A percentile compares a stretch with the other conserved stretches of the same genome.
phyloP scores from a whole-genome alignment of 2,329 filamentous ascomycete genomes.

The Cordyceps fumosorosea region DNA sequence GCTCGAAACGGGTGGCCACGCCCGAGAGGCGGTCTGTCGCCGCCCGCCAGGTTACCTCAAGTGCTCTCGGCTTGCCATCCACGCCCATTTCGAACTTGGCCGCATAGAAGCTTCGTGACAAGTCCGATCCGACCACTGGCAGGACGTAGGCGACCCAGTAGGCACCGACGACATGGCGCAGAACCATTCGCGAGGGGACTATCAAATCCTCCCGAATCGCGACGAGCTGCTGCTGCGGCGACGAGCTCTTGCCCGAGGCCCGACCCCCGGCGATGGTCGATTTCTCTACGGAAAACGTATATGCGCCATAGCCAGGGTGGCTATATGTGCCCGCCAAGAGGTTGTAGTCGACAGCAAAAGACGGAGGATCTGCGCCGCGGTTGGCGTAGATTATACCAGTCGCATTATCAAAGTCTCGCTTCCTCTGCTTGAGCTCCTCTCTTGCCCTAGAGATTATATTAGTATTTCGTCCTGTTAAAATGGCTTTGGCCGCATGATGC shows the following conservation, averaged over 20 bases:
- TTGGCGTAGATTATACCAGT: neutral
- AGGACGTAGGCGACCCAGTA: neutral
- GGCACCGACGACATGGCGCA: neutral
- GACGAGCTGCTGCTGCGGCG: neutral
- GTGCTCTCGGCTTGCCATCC: neutral
- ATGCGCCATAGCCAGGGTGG: conserved; percentile 33
- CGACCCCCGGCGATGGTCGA: neutral
- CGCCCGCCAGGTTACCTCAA: neutral
- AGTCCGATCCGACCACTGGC: neutral
- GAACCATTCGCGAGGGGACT: neutral
- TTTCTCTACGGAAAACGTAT: neutral
- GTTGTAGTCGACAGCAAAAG: conserved; percentile 27
- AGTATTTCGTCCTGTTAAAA: neutral
- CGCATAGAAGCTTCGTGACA: neutral
- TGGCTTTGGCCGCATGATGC: neutral
- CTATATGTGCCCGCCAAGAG: conserved; percentile 29
- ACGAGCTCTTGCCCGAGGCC: neutral
- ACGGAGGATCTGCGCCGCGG: conserved; percentile 14
- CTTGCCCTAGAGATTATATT: neutral
- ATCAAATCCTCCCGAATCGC: neutral
- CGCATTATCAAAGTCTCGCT: neutral
- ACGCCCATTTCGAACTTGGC: neutral
- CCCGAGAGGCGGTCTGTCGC: neutral
- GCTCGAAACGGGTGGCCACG: neutral
- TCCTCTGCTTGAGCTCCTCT: neutral